A percentile compares a stretch with the other conserved stretches of the same genome.
Evolutionary conservation across 257 asterid species (phyloP).

Genomic region (Gentiana macrophylla): DNA sequence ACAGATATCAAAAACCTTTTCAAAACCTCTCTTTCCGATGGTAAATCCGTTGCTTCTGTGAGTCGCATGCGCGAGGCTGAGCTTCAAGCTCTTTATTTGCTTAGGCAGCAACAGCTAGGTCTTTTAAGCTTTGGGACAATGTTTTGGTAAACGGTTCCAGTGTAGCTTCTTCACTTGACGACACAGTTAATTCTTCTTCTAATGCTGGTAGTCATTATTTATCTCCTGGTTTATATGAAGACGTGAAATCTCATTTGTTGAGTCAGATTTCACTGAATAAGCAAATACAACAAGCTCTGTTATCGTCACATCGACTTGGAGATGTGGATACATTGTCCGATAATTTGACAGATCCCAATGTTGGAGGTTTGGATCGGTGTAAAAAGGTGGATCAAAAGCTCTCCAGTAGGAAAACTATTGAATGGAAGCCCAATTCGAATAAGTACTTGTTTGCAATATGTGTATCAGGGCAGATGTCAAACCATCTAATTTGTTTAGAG

Average conservation of each 20-base stretch:
- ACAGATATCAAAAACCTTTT: conserved; percentile 48
- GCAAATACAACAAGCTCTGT: conserved; percentile 53
- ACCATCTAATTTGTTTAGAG: conserved; percentile 92
- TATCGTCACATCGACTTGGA: conserved; percentile 54
- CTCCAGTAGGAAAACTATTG: conserved; percentile 50
- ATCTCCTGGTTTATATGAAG: conserved; percentile 25
- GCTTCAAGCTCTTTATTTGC: conserved; percentile 58
- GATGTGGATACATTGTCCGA: conserved; percentile 21
- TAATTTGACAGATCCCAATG: conserved; percentile 37
- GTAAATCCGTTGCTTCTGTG: conserved; percentile 16
- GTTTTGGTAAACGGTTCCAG: conserved; percentile 19
- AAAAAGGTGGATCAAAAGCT: conserved; percentile 56
- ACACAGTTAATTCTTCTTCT: conserved; percentile 18
- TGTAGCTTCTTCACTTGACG: conserved; percentile 8
- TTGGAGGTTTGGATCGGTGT: conserved; percentile 44
- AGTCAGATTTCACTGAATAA: conserved; percentile 64
- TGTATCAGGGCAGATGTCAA: conserved; percentile 92
- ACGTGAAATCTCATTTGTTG: conserved; percentile 44
- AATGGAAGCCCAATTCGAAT: conserved; percentile 70
- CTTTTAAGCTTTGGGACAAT: conserved; percentile 62
- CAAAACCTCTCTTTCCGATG: conserved; percentile 32
- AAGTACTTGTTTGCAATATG: conserved; percentile 87
- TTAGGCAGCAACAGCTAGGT: conserved; percentile 67
- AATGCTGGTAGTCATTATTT: conserved; percentile 5
- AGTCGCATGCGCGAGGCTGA: conserved; percentile 84